phyloP scores from a whole-genome alignment of 2,329 filamentous ascomycete genomes.

The Fusarium pseudocircinatum region DNA sequence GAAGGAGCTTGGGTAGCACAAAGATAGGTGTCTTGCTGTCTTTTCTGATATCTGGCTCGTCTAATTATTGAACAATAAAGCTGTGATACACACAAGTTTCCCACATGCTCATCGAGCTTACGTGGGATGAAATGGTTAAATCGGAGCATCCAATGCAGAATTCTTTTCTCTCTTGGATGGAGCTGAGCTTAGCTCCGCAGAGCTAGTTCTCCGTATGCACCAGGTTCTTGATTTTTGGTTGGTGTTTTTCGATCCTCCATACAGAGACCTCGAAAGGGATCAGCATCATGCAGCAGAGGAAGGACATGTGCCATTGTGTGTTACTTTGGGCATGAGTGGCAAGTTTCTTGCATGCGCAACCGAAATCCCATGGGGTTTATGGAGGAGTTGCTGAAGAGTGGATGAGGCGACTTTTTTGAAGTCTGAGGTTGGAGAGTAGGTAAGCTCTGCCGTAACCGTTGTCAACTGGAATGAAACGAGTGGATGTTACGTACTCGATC shows the following conservation, averaged over 20 bases:
- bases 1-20: background rate
- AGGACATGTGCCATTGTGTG: slow-evolving; percentile 11
- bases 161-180: background rate
- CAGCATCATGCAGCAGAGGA: slow-evolving; percentile 4
- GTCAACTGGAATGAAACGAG: background rate
- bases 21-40: background rate
- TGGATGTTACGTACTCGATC: slow-evolving; percentile 16
- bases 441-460: background rate
- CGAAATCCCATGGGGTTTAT: slow-evolving; percentile 24
- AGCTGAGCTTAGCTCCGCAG: slow-evolving; percentile 7
- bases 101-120: slow-evolving; percentile 19
- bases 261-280: slow-evolving; percentile 12
- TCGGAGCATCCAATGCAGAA: background rate
- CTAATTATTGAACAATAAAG: slow-evolving; percentile 1
- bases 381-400: slow-evolving; percentile 9
- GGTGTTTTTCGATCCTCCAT: slow-evolving; percentile 13
- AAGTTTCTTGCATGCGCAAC: slow-evolving; percentile 7
- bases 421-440: background rate
- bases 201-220: slow-evolving; percentile 5
- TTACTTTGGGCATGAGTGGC: slow-evolving; percentile 21
- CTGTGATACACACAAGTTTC: slow-evolving; percentile 16
- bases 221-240: slow-evolving; percentile 8
- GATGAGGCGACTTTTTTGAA: background rate
- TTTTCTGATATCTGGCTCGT: slow-evolving; percentile 9
- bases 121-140: slow-evolving; percentile 16